Conservation (phyloP, 2,329 filamentous ascomycete genomes). For the Fusarium robinianum region DNA sequence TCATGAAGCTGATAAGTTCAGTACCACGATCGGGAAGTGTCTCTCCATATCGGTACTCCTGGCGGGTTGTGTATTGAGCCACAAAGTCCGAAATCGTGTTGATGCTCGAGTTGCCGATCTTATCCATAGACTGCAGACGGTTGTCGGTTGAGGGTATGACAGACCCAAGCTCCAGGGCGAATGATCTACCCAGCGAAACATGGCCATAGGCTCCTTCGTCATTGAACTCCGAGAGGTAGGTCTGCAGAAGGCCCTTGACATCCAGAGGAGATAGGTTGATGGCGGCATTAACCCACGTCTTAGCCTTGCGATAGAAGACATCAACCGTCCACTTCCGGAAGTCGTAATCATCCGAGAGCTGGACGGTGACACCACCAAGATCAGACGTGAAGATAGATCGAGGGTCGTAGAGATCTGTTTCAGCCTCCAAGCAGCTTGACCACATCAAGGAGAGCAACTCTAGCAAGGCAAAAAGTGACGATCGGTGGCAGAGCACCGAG, state of each 20-base stretch:
- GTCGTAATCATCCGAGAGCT: constrained; percentile 91
- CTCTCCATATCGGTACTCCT: constrained; percentile 91
- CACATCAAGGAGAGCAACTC: constrained; percentile 95
- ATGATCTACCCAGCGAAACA: constrained; percentile 88
- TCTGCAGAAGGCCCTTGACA: constrained; percentile 92
- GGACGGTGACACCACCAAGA: constrained; percentile 77
- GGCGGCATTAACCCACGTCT: constrained; percentile 77
- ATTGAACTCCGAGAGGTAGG: constrained; percentile 92
- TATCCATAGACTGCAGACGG: constrained; percentile 79
- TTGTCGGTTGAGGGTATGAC: constrained; percentile 85
- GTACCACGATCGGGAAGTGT: constrained; percentile 69
- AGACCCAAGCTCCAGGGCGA: constrained; percentile 90
- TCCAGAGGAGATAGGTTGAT: constrained; percentile 88
- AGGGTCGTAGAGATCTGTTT: constrained; percentile 92
- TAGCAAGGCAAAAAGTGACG: constrained; percentile 87
- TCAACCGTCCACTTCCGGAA: constrained; percentile 81
- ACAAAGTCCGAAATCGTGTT: constrained; percentile 96
- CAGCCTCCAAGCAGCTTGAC: constrained; percentile 89
- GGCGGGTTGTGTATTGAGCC: constrained; percentile 94
- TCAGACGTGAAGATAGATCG: constrained; percentile 78
- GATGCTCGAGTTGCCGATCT: constrained; percentile 72
- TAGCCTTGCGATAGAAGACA: constrained; percentile 75
- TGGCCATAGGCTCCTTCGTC: constrained; percentile 91
- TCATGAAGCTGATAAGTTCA: constrained; percentile 67
- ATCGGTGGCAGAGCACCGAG: constrained; percentile 86